Conservation (phyloP, 805 yeast species). For the Metschnikowia colocasiae region DNA sequence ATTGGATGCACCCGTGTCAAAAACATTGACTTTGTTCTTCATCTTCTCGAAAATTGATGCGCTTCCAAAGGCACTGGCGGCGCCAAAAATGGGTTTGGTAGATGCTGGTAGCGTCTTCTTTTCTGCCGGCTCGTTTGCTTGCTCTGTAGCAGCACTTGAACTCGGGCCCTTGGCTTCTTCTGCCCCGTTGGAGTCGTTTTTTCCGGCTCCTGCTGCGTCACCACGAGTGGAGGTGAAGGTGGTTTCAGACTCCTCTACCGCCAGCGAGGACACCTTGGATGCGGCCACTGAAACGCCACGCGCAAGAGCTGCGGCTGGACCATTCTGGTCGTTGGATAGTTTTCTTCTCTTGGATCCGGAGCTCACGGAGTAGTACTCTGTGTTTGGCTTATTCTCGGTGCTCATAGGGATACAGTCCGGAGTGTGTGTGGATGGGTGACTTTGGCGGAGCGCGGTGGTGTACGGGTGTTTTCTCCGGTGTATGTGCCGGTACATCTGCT, state of each 20-base stretch:
- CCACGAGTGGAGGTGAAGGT: not conserved
- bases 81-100: constrained; percentile 34
- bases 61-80: constrained; percentile 40
- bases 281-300: not conserved
- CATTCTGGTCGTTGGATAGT: not conserved
- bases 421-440: not conserved
- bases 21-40: constrained; percentile 25
- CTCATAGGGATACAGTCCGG: constrained; percentile 1
- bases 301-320: not conserved
- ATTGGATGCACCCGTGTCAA: constrained; percentile 20
- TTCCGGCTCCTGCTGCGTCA: not conserved
- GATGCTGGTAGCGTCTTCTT: constrained; percentile 1
- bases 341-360: constrained; percentile 4
- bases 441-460: not conserved
- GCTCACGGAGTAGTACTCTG: constrained; percentile 4
- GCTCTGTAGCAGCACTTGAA: not conserved
- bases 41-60: constrained; percentile 22
- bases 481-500: too few species aligned
- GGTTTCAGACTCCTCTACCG: not conserved
- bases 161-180: not conserved
- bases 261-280: not conserved
- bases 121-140: not conserved
- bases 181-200: not conserved
- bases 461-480: too few species aligned
- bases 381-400: not conserved